Conservation (phyloP, 306 rosid genomes). For the Casuarina cunninghamiana region DNA sequence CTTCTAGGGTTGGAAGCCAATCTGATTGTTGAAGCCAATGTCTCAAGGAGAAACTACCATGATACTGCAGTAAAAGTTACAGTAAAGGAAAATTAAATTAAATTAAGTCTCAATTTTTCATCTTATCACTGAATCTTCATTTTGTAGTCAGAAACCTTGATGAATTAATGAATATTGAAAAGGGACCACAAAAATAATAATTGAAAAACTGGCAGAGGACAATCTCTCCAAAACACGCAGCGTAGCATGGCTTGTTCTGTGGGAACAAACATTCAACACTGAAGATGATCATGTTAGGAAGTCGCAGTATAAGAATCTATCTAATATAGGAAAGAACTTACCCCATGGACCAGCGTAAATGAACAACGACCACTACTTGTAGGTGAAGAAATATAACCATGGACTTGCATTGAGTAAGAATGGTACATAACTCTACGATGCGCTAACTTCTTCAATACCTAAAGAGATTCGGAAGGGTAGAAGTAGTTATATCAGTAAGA, state of each 20-base stretch:
- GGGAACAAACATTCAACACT: not conserved
- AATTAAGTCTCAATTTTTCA: not conserved
- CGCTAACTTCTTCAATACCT: slow-evolving; percentile 88
- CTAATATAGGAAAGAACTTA: slow-evolving; percentile 37
- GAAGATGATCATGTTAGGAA: slow-evolving; percentile 9
- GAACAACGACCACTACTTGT: slow-evolving; percentile 54
- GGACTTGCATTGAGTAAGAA: slow-evolving; percentile 96
- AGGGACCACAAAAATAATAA: not conserved
- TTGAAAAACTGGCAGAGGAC: not conserved
- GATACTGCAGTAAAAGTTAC: slow-evolving; percentile 61
- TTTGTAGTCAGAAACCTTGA: not conserved
- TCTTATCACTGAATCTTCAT: not conserved
- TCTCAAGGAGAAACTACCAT: slow-evolving; percentile 94
- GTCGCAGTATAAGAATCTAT: slow-evolving; percentile 18
- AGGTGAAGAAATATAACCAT: slow-evolving; percentile 75
- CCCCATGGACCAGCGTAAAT: slow-evolving; percentile 94
- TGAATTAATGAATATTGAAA: not conserved
- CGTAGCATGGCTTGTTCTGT: not conserved
- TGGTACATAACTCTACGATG: slow-evolving; percentile 81
- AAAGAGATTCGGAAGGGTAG: slow-evolving; percentile 9
- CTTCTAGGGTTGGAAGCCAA: slow-evolving; percentile 99
- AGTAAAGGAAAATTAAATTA: slow-evolving; percentile 9
- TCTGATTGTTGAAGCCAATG: slow-evolving; percentile 97
- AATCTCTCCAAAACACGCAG: not conserved
- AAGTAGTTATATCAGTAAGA: slow-evolving; percentile 16